A percentile compares a stretch with the other conserved stretches of the same genome.
Evolutionary conservation across 106 monocot species (phyloP).

Genomic region (Apostasia shenzhenica): DNA sequence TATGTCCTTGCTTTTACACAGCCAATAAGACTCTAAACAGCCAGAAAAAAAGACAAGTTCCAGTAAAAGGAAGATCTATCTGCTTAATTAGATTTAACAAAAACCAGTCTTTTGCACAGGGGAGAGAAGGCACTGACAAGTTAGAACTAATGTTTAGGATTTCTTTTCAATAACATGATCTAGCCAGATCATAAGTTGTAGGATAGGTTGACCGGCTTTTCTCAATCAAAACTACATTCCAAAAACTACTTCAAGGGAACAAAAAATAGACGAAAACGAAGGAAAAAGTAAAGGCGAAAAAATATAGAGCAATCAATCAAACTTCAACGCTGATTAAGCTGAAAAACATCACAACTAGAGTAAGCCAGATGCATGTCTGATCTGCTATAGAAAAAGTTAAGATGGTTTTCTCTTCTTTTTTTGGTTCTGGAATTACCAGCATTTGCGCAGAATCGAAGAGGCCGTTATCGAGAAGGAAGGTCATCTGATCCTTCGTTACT

Average conservation of each 20-base stretch:
- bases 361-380: no score
- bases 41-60: not conserved
- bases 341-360: no score
- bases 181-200: no score
- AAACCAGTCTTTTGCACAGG: not conserved
- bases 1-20: not conserved
- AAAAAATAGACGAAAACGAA: no score
- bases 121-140: not conserved
- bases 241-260: no score
- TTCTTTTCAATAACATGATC: not conserved
- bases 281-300: no score
- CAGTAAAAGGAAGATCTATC: not conserved
- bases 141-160: not conserved
- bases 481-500: constrained; percentile 77
- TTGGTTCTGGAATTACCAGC: constrained; percentile 36
- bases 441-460: constrained; percentile 81
- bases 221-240: no score
- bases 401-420: not conserved
- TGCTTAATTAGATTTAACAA: not conserved
- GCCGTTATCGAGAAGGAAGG: constrained; percentile 66
- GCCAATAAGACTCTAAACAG: not conserved
- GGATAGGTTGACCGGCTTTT: no score
- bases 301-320: no score
- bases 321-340: no score
- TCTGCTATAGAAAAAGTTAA: no score